phyloP scores from a whole-genome alignment of 2,329 filamentous ascomycete genomes.

The Magnaporthiopsis incrustans region DNA sequence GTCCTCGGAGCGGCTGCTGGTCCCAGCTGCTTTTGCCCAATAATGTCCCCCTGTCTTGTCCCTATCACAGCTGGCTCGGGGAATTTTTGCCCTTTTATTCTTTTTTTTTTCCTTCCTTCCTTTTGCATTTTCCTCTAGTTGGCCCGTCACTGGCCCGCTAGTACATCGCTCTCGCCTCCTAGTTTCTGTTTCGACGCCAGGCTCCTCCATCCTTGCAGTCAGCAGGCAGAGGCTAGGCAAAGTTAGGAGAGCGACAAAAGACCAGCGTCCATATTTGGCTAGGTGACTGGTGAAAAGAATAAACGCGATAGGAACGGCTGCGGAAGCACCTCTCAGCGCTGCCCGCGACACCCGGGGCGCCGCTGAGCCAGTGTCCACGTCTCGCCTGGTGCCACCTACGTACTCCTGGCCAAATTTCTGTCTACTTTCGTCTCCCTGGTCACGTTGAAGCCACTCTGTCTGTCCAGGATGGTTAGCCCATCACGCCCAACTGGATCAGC shows the following conservation, averaged over 20 bases:
- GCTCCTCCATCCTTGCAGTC: not conserved
- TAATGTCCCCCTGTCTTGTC: not conserved
- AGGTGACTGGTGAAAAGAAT: not conserved
- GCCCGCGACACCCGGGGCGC: not conserved
- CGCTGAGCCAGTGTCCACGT: not conserved
- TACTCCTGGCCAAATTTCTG: not conserved
- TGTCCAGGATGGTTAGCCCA: not conserved
- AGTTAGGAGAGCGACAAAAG: not conserved
- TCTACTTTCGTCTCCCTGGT: not conserved
- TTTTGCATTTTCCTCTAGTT: not conserved
- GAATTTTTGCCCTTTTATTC: not conserved
- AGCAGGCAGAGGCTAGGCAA: not conserved
- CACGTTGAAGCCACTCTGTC: not conserved
- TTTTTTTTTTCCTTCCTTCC: not conserved
- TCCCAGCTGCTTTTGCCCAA: not conserved
- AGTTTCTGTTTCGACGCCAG: not conserved
- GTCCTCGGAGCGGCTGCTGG: not conserved
- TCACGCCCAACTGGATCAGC: not conserved
- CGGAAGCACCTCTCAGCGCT: not conserved
- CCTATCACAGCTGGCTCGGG: slow-evolving; percentile 9
- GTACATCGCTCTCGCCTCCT: not conserved
- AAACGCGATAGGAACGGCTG: not conserved
- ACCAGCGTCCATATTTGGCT: not conserved
- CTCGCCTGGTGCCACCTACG: slow-evolving; percentile 2
- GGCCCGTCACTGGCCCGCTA: not conserved